Conservation (phyloP, 1,139 yeast genomes). For the Kurtzmaniella quercitrusa region DNA sequence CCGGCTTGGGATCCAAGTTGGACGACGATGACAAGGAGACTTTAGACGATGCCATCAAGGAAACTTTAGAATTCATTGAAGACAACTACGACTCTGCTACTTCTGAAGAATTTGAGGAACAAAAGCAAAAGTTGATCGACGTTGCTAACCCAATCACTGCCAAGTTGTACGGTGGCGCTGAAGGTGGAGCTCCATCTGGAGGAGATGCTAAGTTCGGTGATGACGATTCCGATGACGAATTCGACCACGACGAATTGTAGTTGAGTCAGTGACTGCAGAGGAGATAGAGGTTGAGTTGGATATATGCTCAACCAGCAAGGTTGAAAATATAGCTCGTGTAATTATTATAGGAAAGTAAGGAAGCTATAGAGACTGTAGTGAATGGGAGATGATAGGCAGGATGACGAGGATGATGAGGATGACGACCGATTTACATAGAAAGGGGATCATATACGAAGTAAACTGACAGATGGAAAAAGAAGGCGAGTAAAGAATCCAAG, state of each 20-base stretch:
- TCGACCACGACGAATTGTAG: slow-evolving; percentile 54
- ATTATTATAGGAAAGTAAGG: background rate
- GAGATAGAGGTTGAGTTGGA: background rate
- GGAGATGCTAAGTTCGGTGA: slow-evolving; percentile 47
- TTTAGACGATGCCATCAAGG: slow-evolving; percentile 81
- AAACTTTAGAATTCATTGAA: slow-evolving; percentile 82
- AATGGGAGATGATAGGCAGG: no score
- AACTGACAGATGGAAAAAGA: no score
- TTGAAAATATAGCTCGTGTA: background rate
- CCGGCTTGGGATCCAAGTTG: slow-evolving; percentile 69
- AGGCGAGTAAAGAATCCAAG: no score
- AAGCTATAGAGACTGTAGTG: background rate
- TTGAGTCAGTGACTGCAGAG: slow-evolving; percentile 1
- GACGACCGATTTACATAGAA: no score
- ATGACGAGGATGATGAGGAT: no score
- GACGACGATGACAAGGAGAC: slow-evolving; percentile 92
- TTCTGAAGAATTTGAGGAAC: slow-evolving; percentile 91
- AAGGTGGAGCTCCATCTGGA: slow-evolving; percentile 38
- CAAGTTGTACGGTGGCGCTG: slow-evolving; percentile 70
- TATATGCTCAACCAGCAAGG: background rate
- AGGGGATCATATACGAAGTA: no score
- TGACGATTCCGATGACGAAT: slow-evolving; percentile 61
- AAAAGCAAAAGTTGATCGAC: slow-evolving; percentile 78
- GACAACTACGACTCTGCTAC: slow-evolving; percentile 87
- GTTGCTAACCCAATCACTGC: slow-evolving; percentile 91